Evolutionary conservation across 169 alveolate species (phyloP).

Genomic region (Cryptosporidium felis): DNA sequence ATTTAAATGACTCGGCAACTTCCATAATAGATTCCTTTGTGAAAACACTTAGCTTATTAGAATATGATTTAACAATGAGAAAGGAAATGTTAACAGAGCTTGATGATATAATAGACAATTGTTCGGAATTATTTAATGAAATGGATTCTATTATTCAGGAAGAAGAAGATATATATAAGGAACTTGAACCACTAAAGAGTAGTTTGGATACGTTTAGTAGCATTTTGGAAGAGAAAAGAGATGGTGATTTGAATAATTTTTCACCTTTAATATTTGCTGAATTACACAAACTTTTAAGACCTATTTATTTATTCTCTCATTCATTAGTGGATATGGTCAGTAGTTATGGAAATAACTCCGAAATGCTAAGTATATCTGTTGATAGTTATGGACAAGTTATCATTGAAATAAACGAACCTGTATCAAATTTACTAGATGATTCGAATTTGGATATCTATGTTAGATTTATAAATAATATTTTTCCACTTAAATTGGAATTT

Average conservation of each 20-base stretch:
- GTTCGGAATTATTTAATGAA: background rate
- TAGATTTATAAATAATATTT: background rate
- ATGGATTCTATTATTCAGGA: background rate
- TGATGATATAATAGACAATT: background rate
- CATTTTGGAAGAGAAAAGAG: background rate
- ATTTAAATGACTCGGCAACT: background rate
- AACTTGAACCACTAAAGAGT: slow-evolving; percentile 13
- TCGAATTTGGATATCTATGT: background rate
- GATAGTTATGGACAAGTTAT: slow-evolving; percentile 4
- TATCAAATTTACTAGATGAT: background rate
- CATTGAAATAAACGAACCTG: slow-evolving; percentile 5
- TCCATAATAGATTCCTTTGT: slow-evolving; percentile 1
- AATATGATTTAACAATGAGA: slow-evolving; percentile 4
- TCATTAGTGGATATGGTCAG: background rate
- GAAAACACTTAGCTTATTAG: background rate
- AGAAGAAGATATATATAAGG: slow-evolving; percentile 4
- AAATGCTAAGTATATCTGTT: background rate
- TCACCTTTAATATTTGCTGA: background rate
- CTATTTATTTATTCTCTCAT: slow-evolving; percentile 17
- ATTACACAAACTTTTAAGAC: slow-evolving; percentile 1
- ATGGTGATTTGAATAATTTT: background rate
- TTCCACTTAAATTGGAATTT: slow-evolving; percentile 23
- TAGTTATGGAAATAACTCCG: background rate
- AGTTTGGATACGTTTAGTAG: background rate
- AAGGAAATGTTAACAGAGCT: background rate